Conservation (phyloP, 306 rosid species). For the Cajanus cajan region DNA sequence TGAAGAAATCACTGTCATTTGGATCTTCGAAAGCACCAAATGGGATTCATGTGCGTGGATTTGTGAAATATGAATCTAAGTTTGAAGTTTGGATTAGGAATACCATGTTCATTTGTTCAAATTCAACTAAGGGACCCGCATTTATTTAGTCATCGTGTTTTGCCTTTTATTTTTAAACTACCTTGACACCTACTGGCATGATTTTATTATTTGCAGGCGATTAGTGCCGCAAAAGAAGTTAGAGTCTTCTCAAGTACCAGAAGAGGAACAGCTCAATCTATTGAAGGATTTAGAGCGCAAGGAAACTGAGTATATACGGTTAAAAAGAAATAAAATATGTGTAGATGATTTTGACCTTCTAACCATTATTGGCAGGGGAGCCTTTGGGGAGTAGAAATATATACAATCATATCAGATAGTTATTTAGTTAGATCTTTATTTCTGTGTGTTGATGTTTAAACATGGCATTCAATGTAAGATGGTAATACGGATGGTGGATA, state of each 20-base stretch:
- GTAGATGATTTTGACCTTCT: slow-evolving; percentile 88
- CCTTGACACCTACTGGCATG: not conserved
- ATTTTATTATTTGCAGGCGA: slow-evolving; percentile 58
- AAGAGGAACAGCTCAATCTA: slow-evolving; percentile 76
- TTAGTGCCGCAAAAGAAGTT: slow-evolving; percentile 67
- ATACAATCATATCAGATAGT: slow-evolving; percentile 10
- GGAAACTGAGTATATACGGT: slow-evolving; percentile 81
- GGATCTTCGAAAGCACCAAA: no score
- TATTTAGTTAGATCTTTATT: not conserved
- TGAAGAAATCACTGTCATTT: no score
- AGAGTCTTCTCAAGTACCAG: slow-evolving; percentile 68
- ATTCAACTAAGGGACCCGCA: not conserved
- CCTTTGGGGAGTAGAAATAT: slow-evolving; percentile 82
- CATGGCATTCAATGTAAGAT: not conserved
- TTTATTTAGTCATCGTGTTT: not conserved
- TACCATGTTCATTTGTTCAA: no score
- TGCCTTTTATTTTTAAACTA: not conserved
- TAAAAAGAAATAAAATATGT: slow-evolving; percentile 86
- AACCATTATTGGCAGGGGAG: slow-evolving; percentile 91
- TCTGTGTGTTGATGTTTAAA: not conserved
- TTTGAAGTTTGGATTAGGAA: no score
- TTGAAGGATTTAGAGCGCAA: slow-evolving; percentile 83
- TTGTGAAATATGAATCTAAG: no score
- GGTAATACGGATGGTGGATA: not conserved
- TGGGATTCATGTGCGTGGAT: no score